phyloP scores from a whole-genome alignment of 1,284 basidiomycete genomes.

The Chalciporus sp. region DNA sequence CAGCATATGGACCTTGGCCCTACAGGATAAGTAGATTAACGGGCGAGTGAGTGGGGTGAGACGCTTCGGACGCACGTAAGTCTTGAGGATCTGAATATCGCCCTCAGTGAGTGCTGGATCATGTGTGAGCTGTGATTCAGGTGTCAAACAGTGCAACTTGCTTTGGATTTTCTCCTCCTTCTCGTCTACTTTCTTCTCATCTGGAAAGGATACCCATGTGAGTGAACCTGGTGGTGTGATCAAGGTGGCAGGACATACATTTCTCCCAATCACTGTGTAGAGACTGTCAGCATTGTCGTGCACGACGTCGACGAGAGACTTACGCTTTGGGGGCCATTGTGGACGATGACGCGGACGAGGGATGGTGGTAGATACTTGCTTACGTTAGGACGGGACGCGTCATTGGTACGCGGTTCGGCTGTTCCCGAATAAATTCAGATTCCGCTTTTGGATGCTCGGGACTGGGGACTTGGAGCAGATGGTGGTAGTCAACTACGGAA shows the following conservation, averaged over 20 bases:
- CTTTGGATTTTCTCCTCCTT: slow-evolving; percentile 94
- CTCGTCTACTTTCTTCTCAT: slow-evolving; percentile 79
- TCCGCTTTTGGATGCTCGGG: slow-evolving; percentile 32
- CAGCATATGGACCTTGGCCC: slow-evolving; percentile 98
- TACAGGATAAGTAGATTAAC: slow-evolving; percentile 35
- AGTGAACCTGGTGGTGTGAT: background rate
- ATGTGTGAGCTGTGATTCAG: slow-evolving; percentile 13
- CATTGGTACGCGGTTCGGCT: slow-evolving; percentile 35
- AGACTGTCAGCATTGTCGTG: slow-evolving; percentile 8
- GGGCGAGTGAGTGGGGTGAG: background rate
- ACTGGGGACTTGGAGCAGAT: background rate
- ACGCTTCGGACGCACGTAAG: slow-evolving; percentile 65
- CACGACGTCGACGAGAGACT: slow-evolving; percentile 29
- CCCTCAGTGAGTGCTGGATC: slow-evolving; percentile 89
- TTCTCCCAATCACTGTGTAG: slow-evolving; percentile 90
- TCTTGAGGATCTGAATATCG: slow-evolving; percentile 99
- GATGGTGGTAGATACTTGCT: slow-evolving; percentile 9
- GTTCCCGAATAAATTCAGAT: slow-evolving; percentile 27
- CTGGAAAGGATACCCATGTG: slow-evolving; percentile 41
- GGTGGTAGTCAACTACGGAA: background rate
- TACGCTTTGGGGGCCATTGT: slow-evolving; percentile 86
- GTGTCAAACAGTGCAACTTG: slow-evolving; percentile 38
- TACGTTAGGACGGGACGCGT: slow-evolving; percentile 33
- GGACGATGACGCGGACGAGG: slow-evolving; percentile 11
- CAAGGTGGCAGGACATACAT: slow-evolving; percentile 55